phyloP scores from a whole-genome alignment of 106 monocot species.

The Posidonia australis region DNA sequence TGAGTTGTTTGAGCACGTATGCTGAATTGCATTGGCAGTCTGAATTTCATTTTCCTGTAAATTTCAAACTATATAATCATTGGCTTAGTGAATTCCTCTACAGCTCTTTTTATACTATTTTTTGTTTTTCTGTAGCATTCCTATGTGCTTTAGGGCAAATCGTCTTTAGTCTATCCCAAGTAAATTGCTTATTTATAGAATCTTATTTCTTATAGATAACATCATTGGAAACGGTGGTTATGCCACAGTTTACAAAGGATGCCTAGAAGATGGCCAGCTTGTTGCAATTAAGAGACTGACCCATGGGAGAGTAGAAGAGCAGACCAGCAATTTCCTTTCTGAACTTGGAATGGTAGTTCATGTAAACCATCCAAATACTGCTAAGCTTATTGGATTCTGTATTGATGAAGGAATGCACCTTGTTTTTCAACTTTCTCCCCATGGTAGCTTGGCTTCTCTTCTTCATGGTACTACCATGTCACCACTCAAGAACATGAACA shows the following conservation, averaged over 20 bases:
- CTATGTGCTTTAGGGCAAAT: too few species aligned
- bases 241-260: slow-evolving; percentile 64
- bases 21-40: too few species aligned
- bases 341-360: slow-evolving; percentile 61
- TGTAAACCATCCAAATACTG: slow-evolving; percentile 55
- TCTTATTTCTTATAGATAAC: slow-evolving; percentile 32
- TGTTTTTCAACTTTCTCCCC: slow-evolving; percentile 43
- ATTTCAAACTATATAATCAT: too few species aligned
- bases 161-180: too few species aligned
- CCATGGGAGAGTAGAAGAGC: slow-evolving; percentile 29
- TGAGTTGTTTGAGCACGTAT: too few species aligned
- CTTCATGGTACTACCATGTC: slow-evolving; percentile 39
- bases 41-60: too few species aligned
- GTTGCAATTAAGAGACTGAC: slow-evolving; percentile 63
- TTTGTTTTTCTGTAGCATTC: too few species aligned
- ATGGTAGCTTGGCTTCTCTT: slow-evolving; percentile 44
- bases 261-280: slow-evolving; percentile 34
- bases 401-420: slow-evolving; percentile 63
- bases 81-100: too few species aligned
- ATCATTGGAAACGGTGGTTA: slow-evolving; percentile 74
- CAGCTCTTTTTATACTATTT: too few species aligned
- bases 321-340: slow-evolving; percentile 35
- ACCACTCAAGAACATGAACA: too few species aligned
- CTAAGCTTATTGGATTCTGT: slow-evolving; percentile 53
- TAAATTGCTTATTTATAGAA: too few species aligned